These are phyloP conservation scores for Volvox carteri DNA, from an alignment of 163 green algal genomes.

Conservation along the genomic window DNA sequence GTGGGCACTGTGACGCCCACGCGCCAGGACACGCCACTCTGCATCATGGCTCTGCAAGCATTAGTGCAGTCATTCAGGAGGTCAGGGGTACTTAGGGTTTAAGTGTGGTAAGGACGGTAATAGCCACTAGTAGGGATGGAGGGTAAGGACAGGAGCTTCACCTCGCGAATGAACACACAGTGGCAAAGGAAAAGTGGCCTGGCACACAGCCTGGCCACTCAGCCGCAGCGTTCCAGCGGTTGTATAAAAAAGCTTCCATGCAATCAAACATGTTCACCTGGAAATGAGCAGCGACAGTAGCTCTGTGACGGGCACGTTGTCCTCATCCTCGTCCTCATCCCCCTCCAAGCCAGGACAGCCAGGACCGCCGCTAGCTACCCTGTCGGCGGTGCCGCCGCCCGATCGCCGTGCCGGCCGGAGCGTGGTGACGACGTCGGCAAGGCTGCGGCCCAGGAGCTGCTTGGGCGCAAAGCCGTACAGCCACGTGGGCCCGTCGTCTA, in stretches of 20 bases:
- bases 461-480: conserved; percentile 47
- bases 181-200: no score
- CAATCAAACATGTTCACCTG: conserved; percentile 34
- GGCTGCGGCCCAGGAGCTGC: conserved; percentile 35
- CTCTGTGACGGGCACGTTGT: conserved; percentile 22
- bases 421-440: conserved; percentile 30
- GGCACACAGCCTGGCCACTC: no score
- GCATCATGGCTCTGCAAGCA: conserved; percentile 35
- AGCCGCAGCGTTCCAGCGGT: no score
- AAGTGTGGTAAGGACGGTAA: no score
- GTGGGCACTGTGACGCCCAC: conserved; percentile 45
- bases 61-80: no score
- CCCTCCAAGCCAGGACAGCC: background rate
- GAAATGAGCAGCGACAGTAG: conserved; percentile 38
- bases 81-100: no score
- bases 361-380: background rate
- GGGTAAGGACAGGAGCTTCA: no score
- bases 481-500: conserved; percentile 40
- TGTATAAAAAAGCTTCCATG: no score
- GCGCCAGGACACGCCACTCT: conserved; percentile 41
- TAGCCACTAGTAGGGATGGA: no score
- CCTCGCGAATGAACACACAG: no score
- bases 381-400: background rate
- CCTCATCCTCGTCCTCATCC: background rate
- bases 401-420: background rate